Evolutionary conservation across 139 green algal genomes (phyloP), one percentile per base, ranked within the genome.

Genomic region (Desmodesmus armatus): DNA sequence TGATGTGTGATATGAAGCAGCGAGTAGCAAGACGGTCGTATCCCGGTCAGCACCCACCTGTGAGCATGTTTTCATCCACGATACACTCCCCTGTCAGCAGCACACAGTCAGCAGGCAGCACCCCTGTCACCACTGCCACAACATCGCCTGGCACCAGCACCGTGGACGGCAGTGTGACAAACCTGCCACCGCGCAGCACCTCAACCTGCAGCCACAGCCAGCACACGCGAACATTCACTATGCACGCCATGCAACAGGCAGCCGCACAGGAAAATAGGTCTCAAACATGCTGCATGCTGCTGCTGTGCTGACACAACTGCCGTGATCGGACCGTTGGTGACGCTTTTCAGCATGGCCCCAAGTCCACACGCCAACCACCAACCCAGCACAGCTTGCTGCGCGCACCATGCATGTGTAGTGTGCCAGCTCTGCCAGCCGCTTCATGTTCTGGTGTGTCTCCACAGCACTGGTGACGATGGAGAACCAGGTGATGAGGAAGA

Each of bases 11-110:
- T n/a, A n/a, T n/a, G 21, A 65, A 65, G 53, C 53, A 65, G 19
- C 53, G 21, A 65, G 53, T n/a, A 65, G 53, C 53, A 65, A 23
- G 53, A 41, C n/a, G n/a, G n/a, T n/a, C n/a, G n/a, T n/a, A n/a
- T n/a, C n/a, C n/a, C n/a, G n/a, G n/a, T n/a, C n/a, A n/a, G n/a
- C 49, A 53, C 67, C 27, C 66, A 63, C 91, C 92, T 3, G 92
- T 95, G 44, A 95, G 88, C 90, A 95, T 95, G 83, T 93, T 94
- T 44, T 95, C 92, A 35, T 95, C 93, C 37, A 96, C 86, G 31
- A 95, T 95, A 62, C 74, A 87, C 80, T 94, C 92, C 3, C 93
- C 92, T 29, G 80, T 72, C 41, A 96, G 47, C 40, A 95, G 87
- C 63, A 94, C 91, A 33, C 90, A 37, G 85, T 96, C 93, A 41